Conservation (phyloP, 2,329 filamentous ascomycete species). For the Talaromyces funiculosus region DNA sequence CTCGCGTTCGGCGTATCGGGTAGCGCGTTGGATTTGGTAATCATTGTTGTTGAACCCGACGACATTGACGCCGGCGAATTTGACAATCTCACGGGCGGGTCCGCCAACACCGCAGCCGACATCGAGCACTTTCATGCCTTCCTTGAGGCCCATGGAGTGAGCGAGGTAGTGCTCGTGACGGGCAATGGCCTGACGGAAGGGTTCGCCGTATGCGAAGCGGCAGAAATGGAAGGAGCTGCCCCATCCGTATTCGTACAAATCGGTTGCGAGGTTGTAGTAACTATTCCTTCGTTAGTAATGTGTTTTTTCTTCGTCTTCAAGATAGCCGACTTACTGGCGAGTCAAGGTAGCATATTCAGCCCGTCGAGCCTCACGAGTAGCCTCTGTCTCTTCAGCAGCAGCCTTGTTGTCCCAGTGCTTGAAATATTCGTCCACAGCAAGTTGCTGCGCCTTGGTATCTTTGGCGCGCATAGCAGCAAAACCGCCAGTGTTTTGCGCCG, state of each 20-base stretch:
- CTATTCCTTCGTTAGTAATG: conserved; percentile 38
- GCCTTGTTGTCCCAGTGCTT: conserved; percentile 92
- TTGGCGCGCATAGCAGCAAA: conserved; percentile 82
- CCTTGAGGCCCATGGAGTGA: conserved; percentile 76
- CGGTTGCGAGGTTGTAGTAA: conserved; percentile 96
- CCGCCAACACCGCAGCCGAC: conserved; percentile 97
- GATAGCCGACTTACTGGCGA: conserved; percentile 65
- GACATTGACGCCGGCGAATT: conserved; percentile 85
- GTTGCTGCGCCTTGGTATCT: conserved; percentile 69
- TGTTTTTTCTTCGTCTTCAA: background rate
- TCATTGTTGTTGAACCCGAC: conserved; percentile 98
- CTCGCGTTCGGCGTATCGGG: conserved; percentile 74
- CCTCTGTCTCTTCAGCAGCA: conserved; percentile 72
- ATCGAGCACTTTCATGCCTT: conserved; percentile 85
- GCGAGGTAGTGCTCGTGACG: conserved; percentile 98
- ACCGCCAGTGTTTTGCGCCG: conserved; percentile 60
- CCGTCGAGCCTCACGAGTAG: conserved; percentile 70
- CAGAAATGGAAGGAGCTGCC: conserved; percentile 96
- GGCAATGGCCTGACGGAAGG: conserved; percentile 85
- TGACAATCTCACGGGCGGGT: conserved; percentile 90
- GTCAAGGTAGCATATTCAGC: conserved; percentile 91
- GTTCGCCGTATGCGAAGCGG: conserved; percentile 80
- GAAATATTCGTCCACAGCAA: conserved; percentile 86
- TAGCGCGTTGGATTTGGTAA: conserved; percentile 96
- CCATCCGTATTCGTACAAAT: conserved; percentile 96